Evolutionary conservation across 371 early-diverging fungal species (phyloP), one percentile per base, ranked within the genome.

Genomic region (Mucor mucedo): DNA sequence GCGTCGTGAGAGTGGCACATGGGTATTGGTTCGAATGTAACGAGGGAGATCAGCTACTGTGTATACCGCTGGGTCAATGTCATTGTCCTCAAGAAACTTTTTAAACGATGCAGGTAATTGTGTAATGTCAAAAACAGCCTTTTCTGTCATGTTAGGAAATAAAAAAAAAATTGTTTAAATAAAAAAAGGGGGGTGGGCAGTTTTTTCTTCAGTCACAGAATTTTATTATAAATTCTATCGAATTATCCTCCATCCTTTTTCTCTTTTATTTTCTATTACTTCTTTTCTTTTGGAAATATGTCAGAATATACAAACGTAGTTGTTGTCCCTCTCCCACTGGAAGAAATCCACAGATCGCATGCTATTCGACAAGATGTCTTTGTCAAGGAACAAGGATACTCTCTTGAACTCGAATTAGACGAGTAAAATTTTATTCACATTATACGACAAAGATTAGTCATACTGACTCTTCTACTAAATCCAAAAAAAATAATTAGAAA

Each of bases 11-110:
- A 52, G 30, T 6, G 76, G 70, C 29, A 79, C 58, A 55, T 80
- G 76, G 1, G 82, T 83, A 62, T 87, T 88, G 55, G 89, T 72
- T 14, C 92, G 85, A 21, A 91, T 80, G 66, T 88, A 92, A n/a
- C 92, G 83, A 14, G 92, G 92, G 4, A 91, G 74, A 40, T 77
- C 60, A 1, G 71, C 66, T 30, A 84, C 78, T 10, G 82, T 78
- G 61, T 92, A 92, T 5, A 91, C 80, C 4, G 58, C 55, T 0
- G 87, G 85, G 73, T 91, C 85, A 42, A 92, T 88, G 52, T 79
- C 83, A 64, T 91, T 91, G 40, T 80, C 83, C 9, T 75, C 35
- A 3, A 91, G 68, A 60, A 92, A 92, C 47, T 70, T 65, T 8
- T 79, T 72, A 66, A 89, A 91, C 6, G 83, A 75, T 0, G 64